Evolutionary conservation across 495 filamentous ascomycete species (phyloP).

Genomic region (Neurospora sp.): DNA sequence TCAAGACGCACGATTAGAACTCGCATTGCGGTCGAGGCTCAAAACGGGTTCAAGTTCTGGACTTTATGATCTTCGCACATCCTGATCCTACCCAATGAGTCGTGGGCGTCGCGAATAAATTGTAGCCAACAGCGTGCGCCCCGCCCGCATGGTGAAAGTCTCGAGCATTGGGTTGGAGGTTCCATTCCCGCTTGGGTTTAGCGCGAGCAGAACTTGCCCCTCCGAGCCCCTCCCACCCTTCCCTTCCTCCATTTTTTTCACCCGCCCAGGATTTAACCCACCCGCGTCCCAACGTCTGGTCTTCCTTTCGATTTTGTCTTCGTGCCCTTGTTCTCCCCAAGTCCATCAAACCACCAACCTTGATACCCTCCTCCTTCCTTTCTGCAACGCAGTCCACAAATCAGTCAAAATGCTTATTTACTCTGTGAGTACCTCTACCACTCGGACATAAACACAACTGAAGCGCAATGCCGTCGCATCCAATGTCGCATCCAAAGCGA

Average conservation of each 20-base stretch:
- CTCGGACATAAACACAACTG: neutral
- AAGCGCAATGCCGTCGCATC: neutral
- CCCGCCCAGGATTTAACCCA: constrained; percentile 6
- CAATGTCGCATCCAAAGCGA: neutral
- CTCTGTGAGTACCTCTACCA: constrained; percentile 59
- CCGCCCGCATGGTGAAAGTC: neutral
- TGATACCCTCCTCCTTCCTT: constrained; percentile 1
- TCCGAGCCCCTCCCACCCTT: constrained; percentile 17
- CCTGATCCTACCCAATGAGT: neutral
- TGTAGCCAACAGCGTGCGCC: neutral
- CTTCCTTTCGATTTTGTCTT: constrained; percentile 8
- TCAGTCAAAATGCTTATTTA: constrained; percentile 77
- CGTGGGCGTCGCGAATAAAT: neutral
- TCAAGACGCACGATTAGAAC: neutral
- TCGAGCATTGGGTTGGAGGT: neutral
- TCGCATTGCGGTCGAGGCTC: neutral
- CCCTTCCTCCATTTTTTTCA: constrained; percentile 7
- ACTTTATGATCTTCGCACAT: neutral
- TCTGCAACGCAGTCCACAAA: neutral
- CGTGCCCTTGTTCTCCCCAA: neutral
- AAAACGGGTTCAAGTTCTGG: neutral
- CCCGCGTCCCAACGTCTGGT: constrained; percentile 1
- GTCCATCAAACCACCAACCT: constrained; percentile 3
- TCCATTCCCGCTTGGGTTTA: constrained; percentile 5
- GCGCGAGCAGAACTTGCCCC: constrained; percentile 22